Conservation (phyloP, 106 monocot species). For the Chionographis japonica region DNA sequence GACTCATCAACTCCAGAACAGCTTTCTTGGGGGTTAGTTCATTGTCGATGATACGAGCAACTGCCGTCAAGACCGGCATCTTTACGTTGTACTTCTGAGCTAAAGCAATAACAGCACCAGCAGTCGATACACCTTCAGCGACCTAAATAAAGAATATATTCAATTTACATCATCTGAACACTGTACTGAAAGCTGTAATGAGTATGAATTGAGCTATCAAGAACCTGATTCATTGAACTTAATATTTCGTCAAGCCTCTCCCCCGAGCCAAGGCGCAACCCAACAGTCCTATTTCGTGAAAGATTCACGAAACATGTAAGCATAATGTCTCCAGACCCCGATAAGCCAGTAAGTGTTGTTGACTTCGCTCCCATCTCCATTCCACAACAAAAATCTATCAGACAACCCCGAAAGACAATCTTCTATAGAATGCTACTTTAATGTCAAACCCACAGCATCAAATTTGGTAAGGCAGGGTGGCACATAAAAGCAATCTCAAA, state of each 20-base stretch:
- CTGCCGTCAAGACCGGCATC: slow-evolving; percentile 93
- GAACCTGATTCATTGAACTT: slow-evolving; percentile 89
- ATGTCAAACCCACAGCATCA: neutral
- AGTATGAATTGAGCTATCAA: neutral
- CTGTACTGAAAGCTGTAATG: neutral
- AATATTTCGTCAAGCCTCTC: slow-evolving; percentile 94
- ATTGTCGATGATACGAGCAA: slow-evolving; percentile 89
- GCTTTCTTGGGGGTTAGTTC: slow-evolving; percentile 90
- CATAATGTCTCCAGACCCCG: slow-evolving; percentile 98
- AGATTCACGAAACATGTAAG: slow-evolving; percentile 97
- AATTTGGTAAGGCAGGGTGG: too few relatives aligned
- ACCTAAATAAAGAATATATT: slow-evolving; percentile 41
- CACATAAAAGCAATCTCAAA: neutral
- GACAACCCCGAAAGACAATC: neutral
- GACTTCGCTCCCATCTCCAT: slow-evolving; percentile 95
- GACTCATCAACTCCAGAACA: slow-evolving; percentile 91
- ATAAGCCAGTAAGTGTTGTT: slow-evolving; percentile 85
- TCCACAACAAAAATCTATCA: slow-evolving; percentile 11
- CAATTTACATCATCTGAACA: neutral
- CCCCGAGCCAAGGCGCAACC: slow-evolving; percentile 86
- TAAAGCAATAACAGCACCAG: slow-evolving; percentile 91
- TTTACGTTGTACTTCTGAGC: slow-evolving; percentile 95
- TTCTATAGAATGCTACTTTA: neutral
- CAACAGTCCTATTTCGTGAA: slow-evolving; percentile 93
- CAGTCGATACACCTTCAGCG: slow-evolving; percentile 99